A percentile compares a stretch with the other conserved stretches of the same genome.
Evolutionary conservation across 805 yeast species (phyloP).

Genomic region (Ogataea ramenticola): DNA sequence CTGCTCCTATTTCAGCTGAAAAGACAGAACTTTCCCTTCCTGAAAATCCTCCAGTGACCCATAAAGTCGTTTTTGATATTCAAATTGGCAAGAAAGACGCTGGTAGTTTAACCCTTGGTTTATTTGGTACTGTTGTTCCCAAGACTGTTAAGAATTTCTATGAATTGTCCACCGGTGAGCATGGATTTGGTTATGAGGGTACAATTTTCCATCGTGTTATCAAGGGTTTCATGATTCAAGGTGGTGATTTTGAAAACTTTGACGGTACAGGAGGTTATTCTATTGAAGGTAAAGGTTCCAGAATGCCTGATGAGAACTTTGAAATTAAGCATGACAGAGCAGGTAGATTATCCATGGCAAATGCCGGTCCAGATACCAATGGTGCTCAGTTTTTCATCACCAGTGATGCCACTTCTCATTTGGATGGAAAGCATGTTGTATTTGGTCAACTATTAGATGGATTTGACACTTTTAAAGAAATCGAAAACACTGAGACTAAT

Average conservation of each 20-base stretch:
- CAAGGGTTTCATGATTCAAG: constrained; percentile 72
- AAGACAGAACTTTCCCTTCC: too few relatives aligned
- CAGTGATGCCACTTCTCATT: constrained; percentile 39
- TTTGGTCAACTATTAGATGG: constrained; percentile 75
- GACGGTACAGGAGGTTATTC: constrained; percentile 75
- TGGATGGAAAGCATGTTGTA: constrained; percentile 63
- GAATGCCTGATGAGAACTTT: constrained; percentile 69
- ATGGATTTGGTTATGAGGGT: constrained; percentile 40
- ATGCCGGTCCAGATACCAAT: constrained; percentile 45
- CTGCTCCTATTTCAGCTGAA: neutral
- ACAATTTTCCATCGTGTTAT: constrained; percentile 71
- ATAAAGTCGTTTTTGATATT: constrained; percentile 35
- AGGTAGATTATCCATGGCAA: constrained; percentile 45
- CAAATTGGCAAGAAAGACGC: constrained; percentile 22
- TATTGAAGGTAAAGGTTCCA: constrained; percentile 31
- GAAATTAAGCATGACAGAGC: constrained; percentile 37
- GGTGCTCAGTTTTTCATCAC: constrained; percentile 71
- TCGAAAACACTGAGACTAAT: constrained; percentile 50
- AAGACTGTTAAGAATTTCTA: constrained; percentile 55
- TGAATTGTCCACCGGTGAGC: constrained; percentile 33
- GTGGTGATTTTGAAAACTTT: constrained; percentile 70
- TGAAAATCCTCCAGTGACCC: constrained; percentile 44
- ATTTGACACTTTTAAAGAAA: constrained; percentile 48
- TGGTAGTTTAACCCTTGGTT: constrained; percentile 47
- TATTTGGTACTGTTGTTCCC: constrained; percentile 63